phyloP scores from a whole-genome alignment of 495 filamentous ascomycete genomes.

The Gamarada debralockiae region DNA sequence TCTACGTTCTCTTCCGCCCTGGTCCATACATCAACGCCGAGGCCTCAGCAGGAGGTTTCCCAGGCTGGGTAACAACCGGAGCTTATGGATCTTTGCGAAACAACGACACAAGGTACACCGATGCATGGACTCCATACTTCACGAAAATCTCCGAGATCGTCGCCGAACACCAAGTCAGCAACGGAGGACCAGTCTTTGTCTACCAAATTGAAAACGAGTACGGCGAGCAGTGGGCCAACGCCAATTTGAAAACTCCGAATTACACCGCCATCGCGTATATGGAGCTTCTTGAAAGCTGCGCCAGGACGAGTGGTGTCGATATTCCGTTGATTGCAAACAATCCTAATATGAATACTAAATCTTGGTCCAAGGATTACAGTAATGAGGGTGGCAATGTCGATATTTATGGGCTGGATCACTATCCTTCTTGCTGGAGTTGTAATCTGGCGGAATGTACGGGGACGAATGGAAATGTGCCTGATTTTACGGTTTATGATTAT shows the following conservation, averaged over 20 bases:
- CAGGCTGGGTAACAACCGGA: constrained; percentile 59
- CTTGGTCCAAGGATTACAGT: constrained; percentile 44
- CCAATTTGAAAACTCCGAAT: constrained; percentile 41
- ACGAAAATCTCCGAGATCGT: constrained; percentile 44
- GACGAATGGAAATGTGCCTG: constrained; percentile 50
- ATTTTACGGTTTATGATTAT: constrained; percentile 34
- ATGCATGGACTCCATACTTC: constrained; percentile 51
- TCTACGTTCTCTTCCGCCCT: constrained; percentile 55
- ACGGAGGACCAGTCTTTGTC: constrained; percentile 50
- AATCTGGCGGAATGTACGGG: constrained; percentile 47
- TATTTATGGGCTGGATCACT: constrained; percentile 52
- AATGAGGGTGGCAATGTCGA: constrained; percentile 53
- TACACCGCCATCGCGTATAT: constrained; percentile 48
- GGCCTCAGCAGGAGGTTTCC: constrained; percentile 53
- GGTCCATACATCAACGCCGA: constrained; percentile 60
- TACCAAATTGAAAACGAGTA: constrained; percentile 64
- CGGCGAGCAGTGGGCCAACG: constrained; percentile 49
- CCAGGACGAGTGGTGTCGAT: constrained; percentile 48
- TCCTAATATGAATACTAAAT: constrained; percentile 35
- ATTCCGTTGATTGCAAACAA: constrained; percentile 53
- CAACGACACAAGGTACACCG: constrained; percentile 53
- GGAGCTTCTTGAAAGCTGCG: constrained; percentile 46
- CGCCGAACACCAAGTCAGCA: constrained; percentile 48
- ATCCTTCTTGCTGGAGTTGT: constrained; percentile 62
- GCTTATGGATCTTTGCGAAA: constrained; percentile 53